Evolutionary conservation across 768 basidiomycete genomes (phyloP).

Genomic region (Pleurotus ostreatus): DNA sequence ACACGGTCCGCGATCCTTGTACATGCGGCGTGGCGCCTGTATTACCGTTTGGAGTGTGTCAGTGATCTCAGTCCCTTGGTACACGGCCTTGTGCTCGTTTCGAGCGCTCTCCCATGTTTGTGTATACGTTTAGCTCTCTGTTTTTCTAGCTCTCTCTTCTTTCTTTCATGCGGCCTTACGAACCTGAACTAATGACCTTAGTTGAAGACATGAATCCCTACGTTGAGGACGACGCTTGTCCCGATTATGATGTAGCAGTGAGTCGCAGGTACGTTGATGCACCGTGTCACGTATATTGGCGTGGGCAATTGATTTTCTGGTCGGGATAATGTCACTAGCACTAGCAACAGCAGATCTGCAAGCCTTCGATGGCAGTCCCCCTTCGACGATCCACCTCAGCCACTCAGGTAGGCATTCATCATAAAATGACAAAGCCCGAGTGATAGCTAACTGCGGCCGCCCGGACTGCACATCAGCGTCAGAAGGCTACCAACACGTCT

Average conservation of each 20-base stretch:
- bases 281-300: not conserved
- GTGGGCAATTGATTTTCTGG: not conserved
- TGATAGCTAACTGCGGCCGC: not conserved
- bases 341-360: constrained; percentile 5
- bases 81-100: too few species aligned
- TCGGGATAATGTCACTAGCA: not conserved
- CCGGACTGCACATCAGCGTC: not conserved
- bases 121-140: too few species aligned
- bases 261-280: constrained; percentile 3
- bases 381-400: not conserved
- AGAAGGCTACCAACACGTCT: constrained; percentile 13
- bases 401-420: not conserved
- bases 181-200: constrained; percentile 2
- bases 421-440: not conserved
- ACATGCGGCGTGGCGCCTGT: too few species aligned
- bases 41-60: too few species aligned
- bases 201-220: constrained; percentile 7
- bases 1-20: not conserved
- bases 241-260: constrained; percentile 8
- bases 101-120: too few species aligned
- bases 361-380: constrained; percentile 6
- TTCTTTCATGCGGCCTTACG: constrained; percentile 6
- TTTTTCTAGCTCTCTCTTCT: not conserved
- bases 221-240: constrained; percentile 5
- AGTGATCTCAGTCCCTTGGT: too few species aligned